Evolutionary conservation across 2,329 filamentous ascomycete genomes (phyloP).

Genomic region (Penicillium occitanis): DNA sequence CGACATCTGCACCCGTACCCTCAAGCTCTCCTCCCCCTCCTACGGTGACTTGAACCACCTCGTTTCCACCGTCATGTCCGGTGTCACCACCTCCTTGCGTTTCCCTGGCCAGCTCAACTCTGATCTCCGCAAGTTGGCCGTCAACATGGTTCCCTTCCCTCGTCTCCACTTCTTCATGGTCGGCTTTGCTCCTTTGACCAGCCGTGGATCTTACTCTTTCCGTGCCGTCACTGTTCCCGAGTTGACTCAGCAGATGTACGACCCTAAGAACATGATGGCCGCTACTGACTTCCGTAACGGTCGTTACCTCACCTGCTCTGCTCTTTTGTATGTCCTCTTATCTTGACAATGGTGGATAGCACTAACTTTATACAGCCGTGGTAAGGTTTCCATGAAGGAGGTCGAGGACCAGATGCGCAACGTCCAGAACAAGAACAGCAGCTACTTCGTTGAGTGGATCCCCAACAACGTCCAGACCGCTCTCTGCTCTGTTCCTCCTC

Average conservation of each 20-base stretch:
- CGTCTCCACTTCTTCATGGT: conserved; percentile 99
- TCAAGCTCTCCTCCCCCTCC: conserved; percentile 97
- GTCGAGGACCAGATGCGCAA: conserved; percentile 99
- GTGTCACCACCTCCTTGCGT: conserved; percentile 96
- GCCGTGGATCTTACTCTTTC: conserved; percentile 89
- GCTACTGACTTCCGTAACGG: conserved; percentile 99
- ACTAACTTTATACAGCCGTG: conserved; percentile 64
- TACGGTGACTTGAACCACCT: conserved; percentile 99
- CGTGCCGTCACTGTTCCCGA: conserved; percentile 96
- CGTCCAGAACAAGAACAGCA: conserved; percentile 99
- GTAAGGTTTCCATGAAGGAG: conserved; percentile 99
- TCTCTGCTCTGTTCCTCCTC: conserved; percentile 96
- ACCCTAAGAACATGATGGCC: conserved; percentile 99
- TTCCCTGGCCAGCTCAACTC: conserved; percentile 99
- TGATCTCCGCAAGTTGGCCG: conserved; percentile 97
- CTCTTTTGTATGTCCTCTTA: conserved; percentile 71
- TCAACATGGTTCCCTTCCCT: conserved; percentile 99
- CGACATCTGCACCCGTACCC: conserved; percentile 99
- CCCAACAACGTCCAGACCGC: conserved; percentile 99
- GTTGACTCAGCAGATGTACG: conserved; percentile 99
- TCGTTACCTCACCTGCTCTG: conserved; percentile 98
- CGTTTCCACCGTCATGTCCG: conserved; percentile 99
- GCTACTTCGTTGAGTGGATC: conserved; percentile 99
- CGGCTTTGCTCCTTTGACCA: conserved; percentile 97
- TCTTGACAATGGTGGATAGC: conserved; percentile 14